Evolutionary conservation across 2,329 filamentous ascomycete species (phyloP), one percentile per base, ranked within the genome.

Genomic region (Exophiala dermatitidis): DNA sequence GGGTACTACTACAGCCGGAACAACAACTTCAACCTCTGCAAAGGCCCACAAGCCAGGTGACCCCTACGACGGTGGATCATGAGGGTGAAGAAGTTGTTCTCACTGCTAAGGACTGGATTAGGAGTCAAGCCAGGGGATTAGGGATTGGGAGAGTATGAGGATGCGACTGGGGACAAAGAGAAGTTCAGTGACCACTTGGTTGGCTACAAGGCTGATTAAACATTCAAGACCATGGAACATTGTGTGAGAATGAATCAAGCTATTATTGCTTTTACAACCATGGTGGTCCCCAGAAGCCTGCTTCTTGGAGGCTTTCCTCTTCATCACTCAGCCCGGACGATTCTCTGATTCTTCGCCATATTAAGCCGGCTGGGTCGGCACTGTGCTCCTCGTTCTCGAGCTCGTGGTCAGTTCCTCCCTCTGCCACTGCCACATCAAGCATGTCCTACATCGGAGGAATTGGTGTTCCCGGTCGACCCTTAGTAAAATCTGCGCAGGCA

Each of bases 281-380:
- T 50, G 54, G 54, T 47, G 54, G 51, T 30, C 54, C 54, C 32
- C 37, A 50, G 26, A 52, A n/a, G 32, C 45, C 45, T 9, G 44
- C 49, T 26, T 47, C 54, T 29, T 46, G 46, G 30, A 48, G 42
- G 44, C 48, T 44, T 28, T 48, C 34, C 8, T 48, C 51, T 43
- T 57, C 54, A 31, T 56, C 54, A 37, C 43, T 53, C 44, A 54
- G 45, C 32, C 54, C 54, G 9, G 38, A 41, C 5, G 38, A 41
- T 41, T 41, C 12, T 28, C 38, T 26, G 47, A 57, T 51, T 29
- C 48, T 48, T 31, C 36, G 46, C 54, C 54, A 57, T 7, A 57
- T 48, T 30, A 45, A 38, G 34, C 50, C 54, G 19, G 54, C 54
- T 33, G 46, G 38, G 47, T 50, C 51, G 28, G 34, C 33, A 28